A percentile compares a stretch with the other conserved stretches of the same genome.
Evolutionary conservation across 805 yeast genomes (phyloP).

Genomic region (Yarrowia osloensis): DNA sequence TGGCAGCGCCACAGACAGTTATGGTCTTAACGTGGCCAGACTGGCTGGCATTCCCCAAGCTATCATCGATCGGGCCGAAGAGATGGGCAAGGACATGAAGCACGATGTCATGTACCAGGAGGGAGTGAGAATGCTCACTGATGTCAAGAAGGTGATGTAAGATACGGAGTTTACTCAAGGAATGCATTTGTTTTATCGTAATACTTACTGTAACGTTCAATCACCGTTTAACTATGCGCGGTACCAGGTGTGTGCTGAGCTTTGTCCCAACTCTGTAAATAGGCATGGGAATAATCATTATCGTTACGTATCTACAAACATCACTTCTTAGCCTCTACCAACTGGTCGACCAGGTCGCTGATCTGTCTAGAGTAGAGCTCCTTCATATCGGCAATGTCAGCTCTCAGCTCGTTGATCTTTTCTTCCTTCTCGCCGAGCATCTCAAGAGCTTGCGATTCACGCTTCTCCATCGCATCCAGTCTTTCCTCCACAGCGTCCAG

Average conservation of each 20-base stretch:
- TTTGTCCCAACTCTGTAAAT: no score
- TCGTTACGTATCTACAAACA: not conserved
- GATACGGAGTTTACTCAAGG: no score
- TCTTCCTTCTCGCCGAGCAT: conserved; percentile 87
- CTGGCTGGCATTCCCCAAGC: conserved; percentile 57
- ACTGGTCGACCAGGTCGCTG: conserved; percentile 71
- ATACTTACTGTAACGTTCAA: no score
- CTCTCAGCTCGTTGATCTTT: conserved; percentile 76
- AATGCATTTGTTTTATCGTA: no score
- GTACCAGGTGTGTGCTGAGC: no score
- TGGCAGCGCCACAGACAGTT: conserved; percentile 63
- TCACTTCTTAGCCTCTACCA: conserved; percentile 38
- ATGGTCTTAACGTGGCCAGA: conserved; percentile 83
- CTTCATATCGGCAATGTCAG: conserved; percentile 87
- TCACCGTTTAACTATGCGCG: no score
- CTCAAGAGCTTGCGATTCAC: conserved; percentile 62
- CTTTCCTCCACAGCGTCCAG: conserved; percentile 41
- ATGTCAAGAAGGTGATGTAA: not conserved
- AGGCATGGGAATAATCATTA: not conserved
- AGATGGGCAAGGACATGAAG: conserved; percentile 39
- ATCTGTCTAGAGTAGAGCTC: conserved; percentile 81
- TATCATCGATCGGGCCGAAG: conserved; percentile 37
- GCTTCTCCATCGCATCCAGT: conserved; percentile 46
- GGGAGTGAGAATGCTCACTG: conserved; percentile 6
- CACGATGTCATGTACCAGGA: conserved; percentile 5